phyloP scores from a whole-genome alignment of 495 filamentous ascomycete genomes.

The Pseudomonodictys pantanalensis region DNA sequence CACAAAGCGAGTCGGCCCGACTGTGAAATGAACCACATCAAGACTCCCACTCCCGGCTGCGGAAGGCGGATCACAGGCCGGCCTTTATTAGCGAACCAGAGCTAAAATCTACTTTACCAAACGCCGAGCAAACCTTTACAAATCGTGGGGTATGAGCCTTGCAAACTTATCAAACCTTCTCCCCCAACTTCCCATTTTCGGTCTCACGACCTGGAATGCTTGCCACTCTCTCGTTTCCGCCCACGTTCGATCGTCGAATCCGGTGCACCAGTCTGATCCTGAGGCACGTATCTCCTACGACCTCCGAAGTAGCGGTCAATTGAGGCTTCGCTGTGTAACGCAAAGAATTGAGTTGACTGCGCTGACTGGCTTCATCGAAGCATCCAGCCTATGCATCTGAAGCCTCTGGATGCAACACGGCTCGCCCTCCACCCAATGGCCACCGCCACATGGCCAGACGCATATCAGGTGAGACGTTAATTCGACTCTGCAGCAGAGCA shows the following conservation, averaged over 20 bases:
- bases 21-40: neutral
- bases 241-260: conserved; percentile 12
- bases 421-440: neutral
- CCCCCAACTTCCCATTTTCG: neutral
- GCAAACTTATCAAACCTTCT: neutral
- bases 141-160: conserved; percentile 25
- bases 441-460: neutral
- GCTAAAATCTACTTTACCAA: conserved; percentile 26
- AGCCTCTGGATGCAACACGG: neutral
- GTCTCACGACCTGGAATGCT: neutral
- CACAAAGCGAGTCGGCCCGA: neutral
- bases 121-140: conserved; percentile 18
- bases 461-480: neutral
- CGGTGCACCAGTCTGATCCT: conserved; percentile 2
- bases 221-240: neutral
- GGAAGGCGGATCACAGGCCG: neutral
- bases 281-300: conserved; percentile 11
- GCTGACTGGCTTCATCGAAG: neutral
- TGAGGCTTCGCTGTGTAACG: neutral
- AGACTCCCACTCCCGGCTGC: neutral
- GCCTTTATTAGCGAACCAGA: too few species aligned
- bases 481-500: neutral
- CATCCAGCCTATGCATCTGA: neutral
- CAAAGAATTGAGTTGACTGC: neutral
- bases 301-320: conserved; percentile 23